A percentile compares a stretch with the other conserved stretches of the same genome.
These are phyloP conservation scores for Guyanaporus albipodus DNA, from an alignment of 768 basidiomycete genomes.

Conservation along the genomic window DNA sequence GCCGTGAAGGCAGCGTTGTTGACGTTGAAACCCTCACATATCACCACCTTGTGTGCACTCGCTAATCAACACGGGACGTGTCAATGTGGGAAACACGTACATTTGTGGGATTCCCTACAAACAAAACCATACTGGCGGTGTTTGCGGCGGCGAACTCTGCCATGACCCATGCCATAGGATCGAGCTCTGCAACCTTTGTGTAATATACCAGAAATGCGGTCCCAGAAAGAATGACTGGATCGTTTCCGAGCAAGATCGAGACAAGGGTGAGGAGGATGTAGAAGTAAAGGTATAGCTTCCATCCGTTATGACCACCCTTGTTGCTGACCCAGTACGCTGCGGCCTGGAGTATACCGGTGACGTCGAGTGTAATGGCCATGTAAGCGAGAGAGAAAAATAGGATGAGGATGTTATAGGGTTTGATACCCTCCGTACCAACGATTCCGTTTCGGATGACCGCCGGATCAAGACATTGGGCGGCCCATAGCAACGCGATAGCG, in stretches of 20 bases:
- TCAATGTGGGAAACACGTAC: constrained; percentile 23
- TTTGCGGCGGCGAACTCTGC: constrained; percentile 78
- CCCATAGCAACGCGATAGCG: constrained; percentile 52
- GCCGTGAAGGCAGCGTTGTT: constrained; percentile 78
- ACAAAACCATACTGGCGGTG: constrained; percentile 68
- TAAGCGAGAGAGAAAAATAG: constrained; percentile 91
- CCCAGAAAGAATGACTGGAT: constrained; percentile 89
- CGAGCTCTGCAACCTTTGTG: constrained; percentile 51
- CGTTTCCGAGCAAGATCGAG: constrained; percentile 85
- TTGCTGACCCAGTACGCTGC: constrained; percentile 89
- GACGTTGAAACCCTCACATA: constrained; percentile 80
- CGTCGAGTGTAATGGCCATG: constrained; percentile 87
- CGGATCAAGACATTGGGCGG: constrained; percentile 46
- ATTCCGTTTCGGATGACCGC: constrained; percentile 69
- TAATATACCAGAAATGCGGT: constrained; percentile 90
- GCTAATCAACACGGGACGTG: neutral
- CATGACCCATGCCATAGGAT: constrained; percentile 66
- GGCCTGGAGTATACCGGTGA: constrained; percentile 81
- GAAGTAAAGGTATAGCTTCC: constrained; percentile 71
- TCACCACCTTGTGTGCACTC: constrained; percentile 47
- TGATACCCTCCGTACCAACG: constrained; percentile 71
- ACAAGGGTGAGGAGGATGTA: constrained; percentile 77
- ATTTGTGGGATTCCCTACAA: constrained; percentile 92
- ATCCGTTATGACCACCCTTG: constrained; percentile 69
- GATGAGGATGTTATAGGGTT: constrained; percentile 91